Evolutionary conservation across 768 basidiomycete species (phyloP), one percentile per base, ranked within the genome.

Genomic region (Hericium rajendrae): DNA sequence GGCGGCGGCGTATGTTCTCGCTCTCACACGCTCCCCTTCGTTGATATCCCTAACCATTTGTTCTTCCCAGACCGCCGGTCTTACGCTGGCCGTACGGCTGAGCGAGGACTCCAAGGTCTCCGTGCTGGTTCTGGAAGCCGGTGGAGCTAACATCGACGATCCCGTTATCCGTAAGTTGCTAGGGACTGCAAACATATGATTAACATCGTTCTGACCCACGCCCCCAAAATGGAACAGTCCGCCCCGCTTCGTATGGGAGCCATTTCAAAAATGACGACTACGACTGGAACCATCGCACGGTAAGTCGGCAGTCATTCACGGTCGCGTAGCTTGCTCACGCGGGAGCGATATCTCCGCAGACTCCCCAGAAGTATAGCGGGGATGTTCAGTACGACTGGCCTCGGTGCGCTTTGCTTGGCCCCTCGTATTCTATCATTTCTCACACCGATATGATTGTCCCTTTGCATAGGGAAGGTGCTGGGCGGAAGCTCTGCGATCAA

Each of bases 101-200:
- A 77, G 76, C 4, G 84, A 85, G 66, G 75, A 83, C 57, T 77
- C 81, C 0, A 69, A 69, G 4, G 66, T 81, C 10, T 72, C 75
- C 1, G 80, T 86, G 26, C 71, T 85, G 10, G 66, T 86, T 1
- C 67, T 86, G 1, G 84, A 86, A 66, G 78, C 83, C 15, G 84
- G 84, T 3, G 49, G 24, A 11, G 49, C 49, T 15, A 24, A 51
- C 26, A 51, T 26, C 28, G 26, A 51, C 49, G 49, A 51, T 37
- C 28, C 49, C 24, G 49, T 10, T 18, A 51, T 51, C 24, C 28
- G 49, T 51, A 10, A 24, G 11, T 51, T 37, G 20, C 49, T 51
- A 32, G 32, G 32, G 32, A 32, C 9, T 32, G 32, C 32, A 4
- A 32, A 32, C 32, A 10, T 8, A 32, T 32, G 32, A 32, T 32